Percentiles rank a stretch among this genome's conserved stretches.
phyloP scores from a whole-genome alignment of 2,329 filamentous ascomycete genomes.

The Penicillium glabrum region DNA sequence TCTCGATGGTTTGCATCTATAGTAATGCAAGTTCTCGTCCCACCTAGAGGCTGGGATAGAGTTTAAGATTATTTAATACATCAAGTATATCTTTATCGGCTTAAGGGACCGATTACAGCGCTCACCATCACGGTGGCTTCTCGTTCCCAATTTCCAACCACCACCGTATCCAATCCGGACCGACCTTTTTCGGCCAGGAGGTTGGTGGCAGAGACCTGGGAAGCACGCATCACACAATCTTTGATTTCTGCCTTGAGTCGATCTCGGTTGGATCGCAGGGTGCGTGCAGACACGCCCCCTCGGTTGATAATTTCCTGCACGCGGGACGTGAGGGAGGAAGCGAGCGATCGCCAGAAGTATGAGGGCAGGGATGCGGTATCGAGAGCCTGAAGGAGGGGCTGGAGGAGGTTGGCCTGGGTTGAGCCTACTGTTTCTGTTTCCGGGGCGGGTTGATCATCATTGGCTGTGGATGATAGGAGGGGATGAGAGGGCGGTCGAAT shows the following conservation, averaged over 20 bases:
- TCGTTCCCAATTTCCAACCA: slow-evolving; percentile 70
- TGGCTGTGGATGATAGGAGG: slow-evolving; percentile 45
- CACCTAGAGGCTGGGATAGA: neutral
- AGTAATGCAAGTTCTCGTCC: neutral
- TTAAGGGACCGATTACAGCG: slow-evolving; percentile 66
- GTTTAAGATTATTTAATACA: neutral
- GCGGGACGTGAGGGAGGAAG: slow-evolving; percentile 69
- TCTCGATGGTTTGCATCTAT: neutral
- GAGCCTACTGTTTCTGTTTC: slow-evolving; percentile 10
- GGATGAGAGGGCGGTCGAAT: slow-evolving; percentile 70
- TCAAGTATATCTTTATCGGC: slow-evolving; percentile 19
- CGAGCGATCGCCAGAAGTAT: slow-evolving; percentile 91
- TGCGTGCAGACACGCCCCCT: slow-evolving; percentile 80
- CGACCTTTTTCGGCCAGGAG: slow-evolving; percentile 48
- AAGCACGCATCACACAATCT: slow-evolving; percentile 79
- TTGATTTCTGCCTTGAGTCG: slow-evolving; percentile 73
- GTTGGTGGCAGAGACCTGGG: slow-evolving; percentile 61
- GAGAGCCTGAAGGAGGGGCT: slow-evolving; percentile 71
- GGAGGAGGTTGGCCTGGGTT: slow-evolving; percentile 58
- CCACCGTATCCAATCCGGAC: slow-evolving; percentile 45
- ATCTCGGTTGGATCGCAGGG: slow-evolving; percentile 72
- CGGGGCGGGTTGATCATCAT: slow-evolving; percentile 33
- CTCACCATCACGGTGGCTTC: slow-evolving; percentile 95
- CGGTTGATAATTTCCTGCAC: slow-evolving; percentile 82
- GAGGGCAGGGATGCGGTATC: slow-evolving; percentile 85